phyloP scores from a whole-genome alignment of 805 yeast genomes.

The Yarrowia osloensis region DNA sequence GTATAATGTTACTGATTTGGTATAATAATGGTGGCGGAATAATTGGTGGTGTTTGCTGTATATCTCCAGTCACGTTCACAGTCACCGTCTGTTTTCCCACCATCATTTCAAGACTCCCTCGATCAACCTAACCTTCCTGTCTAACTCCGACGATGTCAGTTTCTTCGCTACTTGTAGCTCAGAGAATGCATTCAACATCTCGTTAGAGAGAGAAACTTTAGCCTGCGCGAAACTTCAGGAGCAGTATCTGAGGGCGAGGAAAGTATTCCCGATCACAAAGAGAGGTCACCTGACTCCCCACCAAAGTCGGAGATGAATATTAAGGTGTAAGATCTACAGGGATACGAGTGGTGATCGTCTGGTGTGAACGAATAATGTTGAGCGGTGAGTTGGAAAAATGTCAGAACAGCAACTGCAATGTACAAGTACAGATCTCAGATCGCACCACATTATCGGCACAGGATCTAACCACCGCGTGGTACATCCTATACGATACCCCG shows the following conservation, averaged over 20 bases:
- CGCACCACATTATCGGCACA: no score
- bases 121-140: neutral
- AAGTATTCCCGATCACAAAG: neutral
- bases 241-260: neutral
- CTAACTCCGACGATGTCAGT: conserved; percentile 1
- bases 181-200: neutral
- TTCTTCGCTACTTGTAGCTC: neutral
- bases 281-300: neutral
- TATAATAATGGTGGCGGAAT: no score
- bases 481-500: neutral
- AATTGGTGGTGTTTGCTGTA: no score
- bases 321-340: neutral
- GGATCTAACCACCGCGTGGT: neutral
- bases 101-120: no score
- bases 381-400: no score
- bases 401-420: no score
- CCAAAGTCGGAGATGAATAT: neutral
- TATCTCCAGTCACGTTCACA: no score
- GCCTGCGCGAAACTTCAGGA: conserved; percentile 1
- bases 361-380: no score
- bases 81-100: no score
- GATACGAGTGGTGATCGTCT: neutral
- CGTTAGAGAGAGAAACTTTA: neutral
- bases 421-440: no score
- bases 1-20: neutral